phyloP scores from a whole-genome alignment of 192 early-diverging fungal genomes.

The Backusella sp. region DNA sequence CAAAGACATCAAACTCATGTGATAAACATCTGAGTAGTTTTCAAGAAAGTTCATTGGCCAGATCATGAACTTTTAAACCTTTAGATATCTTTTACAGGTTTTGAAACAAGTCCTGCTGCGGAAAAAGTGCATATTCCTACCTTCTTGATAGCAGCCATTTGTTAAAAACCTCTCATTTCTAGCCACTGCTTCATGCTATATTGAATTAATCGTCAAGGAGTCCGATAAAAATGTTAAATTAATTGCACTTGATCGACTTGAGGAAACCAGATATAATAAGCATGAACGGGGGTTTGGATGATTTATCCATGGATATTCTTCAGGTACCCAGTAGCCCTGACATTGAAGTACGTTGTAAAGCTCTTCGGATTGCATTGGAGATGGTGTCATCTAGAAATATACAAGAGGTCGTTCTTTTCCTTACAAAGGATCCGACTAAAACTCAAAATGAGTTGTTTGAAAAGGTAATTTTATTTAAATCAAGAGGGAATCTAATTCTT shows the following conservation, averaged over 20 bases:
- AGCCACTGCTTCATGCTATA: conserved; percentile 90
- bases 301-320: conserved; percentile 93
- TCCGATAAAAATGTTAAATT: conserved; percentile 98
- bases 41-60: too few relatives aligned
- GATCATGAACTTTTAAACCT: too few relatives aligned
- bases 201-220: conserved; percentile 87
- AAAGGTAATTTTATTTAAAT: conserved; percentile 49
- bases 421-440: conserved; percentile 95
- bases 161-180: background rate
- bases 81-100: too few relatives aligned
- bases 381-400: conserved; percentile 91
- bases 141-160: background rate
- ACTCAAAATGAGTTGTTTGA: conserved; percentile 90
- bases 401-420: conserved; percentile 84
- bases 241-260: conserved; percentile 89
- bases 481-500: background rate
- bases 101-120: conserved; percentile 63
- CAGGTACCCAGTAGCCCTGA: conserved; percentile 87
- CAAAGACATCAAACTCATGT: too few relatives aligned
- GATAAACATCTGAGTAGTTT: too few relatives aligned
- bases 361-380: conserved; percentile 83
- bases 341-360: conserved; percentile 91
- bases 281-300: conserved; percentile 85
- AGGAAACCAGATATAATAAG: conserved; percentile 85
- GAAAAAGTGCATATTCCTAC: conserved; percentile 65